A percentile compares a stretch with the other conserved stretches of the same genome.
Evolutionary conservation across 139 green algal genomes (phyloP).

Genomic region (Mychonastes homosphaera): DNA sequence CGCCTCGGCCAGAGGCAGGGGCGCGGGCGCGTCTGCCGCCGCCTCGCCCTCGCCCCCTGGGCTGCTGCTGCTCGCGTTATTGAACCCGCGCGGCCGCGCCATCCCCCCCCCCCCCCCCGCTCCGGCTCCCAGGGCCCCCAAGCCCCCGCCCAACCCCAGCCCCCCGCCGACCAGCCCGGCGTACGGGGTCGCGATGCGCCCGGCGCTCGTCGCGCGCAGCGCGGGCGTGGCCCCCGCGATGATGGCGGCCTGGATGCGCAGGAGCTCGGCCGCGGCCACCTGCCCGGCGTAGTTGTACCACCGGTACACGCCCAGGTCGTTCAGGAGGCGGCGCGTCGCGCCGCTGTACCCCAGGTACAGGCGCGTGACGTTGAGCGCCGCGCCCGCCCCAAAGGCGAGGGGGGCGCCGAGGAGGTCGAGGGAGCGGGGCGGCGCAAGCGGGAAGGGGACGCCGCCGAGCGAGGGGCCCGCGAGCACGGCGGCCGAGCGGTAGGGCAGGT

Average conservation of each 20-base stretch:
- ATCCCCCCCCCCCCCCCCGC: too few species aligned
- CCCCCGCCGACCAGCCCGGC: too few species aligned
- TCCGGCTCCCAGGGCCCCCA: too few species aligned
- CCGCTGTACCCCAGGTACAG: constrained; percentile 8
- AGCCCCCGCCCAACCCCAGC: too few species aligned
- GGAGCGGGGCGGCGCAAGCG: background rate
- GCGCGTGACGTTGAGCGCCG: constrained; percentile 10
- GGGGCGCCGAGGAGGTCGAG: background rate
- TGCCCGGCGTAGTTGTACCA: constrained; percentile 11
- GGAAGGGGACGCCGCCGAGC: background rate
- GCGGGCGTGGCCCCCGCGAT: too few species aligned
- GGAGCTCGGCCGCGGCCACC: constrained; percentile 1
- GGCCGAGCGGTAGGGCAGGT: constrained; percentile 14
- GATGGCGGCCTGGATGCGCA: constrained; percentile 11
- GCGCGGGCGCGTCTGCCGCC: too few species aligned
- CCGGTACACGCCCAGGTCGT: constrained; percentile 20
- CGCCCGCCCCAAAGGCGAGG: constrained; percentile 5
- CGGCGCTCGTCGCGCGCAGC: too few species aligned
- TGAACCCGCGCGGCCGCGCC: too few species aligned
- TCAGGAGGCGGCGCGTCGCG: constrained; percentile 4
- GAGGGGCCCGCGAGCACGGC: background rate
- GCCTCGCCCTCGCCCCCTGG: too few species aligned
- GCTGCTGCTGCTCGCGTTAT: too few species aligned
- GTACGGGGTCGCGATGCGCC: too few species aligned
- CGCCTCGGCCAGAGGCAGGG: too few species aligned